Evolutionary conservation across 257 asterid species (phyloP), one percentile per base, ranked within the genome.

Genomic region (Parsonsia alboflavescens): DNA sequence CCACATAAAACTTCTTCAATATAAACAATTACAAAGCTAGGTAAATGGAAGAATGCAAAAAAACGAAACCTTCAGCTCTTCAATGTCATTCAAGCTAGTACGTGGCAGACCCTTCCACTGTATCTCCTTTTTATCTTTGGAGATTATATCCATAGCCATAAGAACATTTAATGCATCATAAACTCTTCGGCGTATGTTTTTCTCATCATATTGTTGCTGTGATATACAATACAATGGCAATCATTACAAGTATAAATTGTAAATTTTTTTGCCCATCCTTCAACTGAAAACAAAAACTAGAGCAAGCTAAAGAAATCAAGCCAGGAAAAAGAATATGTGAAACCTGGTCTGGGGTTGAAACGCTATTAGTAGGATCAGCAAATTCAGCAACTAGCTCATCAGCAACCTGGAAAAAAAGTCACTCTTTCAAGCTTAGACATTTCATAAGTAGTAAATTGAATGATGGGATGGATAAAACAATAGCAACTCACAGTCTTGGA

Each of bases 181-280:
- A 24, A 95, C 99, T 83, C 99, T 86, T 54, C 99, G 93, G 16
- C 99, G 89, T 70, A 95, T 95, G 76, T 95, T 95, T 81, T 95
- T 95, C 92, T 95, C 99, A 69, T 95, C 99, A 73, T 95, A 95
- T 82, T 90, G 99, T 89, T 92, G 96, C 98, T 95, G 98, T 26
- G 66, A 72, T 54, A 73, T 64, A 70, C 19, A 50, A 36, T 33
- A 33, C 39, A 33, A 33, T 33, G 33, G 58, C 22, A 22, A 41
- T 52, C 64, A 36, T 21, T 4, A 11, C 26, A 54, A 75, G 10
- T 39, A 19, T 52, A 71, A 36, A 74, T 72, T 58, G 48, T 36
- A 46, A 28, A 8, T n/a, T 52, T 54, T 16, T 7, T 2, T 5
- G 10, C 4, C 19, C 36, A 46, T 71, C 59, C 6, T 42, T 49